Evolutionary conservation across 495 filamentous ascomycete genomes (phyloP).

Genomic region (Mytilinidion resinicola): DNA sequence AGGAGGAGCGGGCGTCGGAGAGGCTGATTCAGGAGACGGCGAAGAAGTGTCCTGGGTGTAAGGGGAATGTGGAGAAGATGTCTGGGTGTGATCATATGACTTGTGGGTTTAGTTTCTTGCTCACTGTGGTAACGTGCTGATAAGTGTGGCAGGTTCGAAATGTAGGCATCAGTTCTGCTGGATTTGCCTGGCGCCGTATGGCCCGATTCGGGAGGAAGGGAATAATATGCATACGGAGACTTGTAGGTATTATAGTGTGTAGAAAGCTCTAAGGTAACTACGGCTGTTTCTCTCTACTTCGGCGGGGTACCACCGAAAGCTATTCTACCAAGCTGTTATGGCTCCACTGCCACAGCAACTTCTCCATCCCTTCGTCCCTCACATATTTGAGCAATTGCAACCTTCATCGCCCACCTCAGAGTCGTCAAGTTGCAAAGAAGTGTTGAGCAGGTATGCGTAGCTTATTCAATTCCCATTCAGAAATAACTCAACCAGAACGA

Average conservation of each 20-base stretch:
- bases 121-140: neutral
- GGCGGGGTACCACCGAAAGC: too few relatives aligned
- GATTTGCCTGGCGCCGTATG: constrained; percentile 26
- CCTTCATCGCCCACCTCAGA: too few relatives aligned
- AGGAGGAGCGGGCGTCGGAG: constrained; percentile 25
- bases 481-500: too few relatives aligned
- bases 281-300: too few relatives aligned
- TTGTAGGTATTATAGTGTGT: constrained; percentile 4
- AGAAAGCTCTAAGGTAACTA: too few relatives aligned
- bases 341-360: too few relatives aligned
- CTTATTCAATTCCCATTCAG: too few relatives aligned
- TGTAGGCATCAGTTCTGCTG: constrained; percentile 35
- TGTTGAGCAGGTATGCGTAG: too few relatives aligned
- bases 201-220: constrained; percentile 10
- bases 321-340: too few relatives aligned
- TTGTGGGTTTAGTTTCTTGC: constrained; percentile 19
- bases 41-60: constrained; percentile 35
- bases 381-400: too few relatives aligned
- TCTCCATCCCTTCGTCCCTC: too few relatives aligned
- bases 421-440: too few relatives aligned
- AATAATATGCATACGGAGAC: constrained; percentile 5
- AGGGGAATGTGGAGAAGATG: constrained; percentile 34
- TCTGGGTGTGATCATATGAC: constrained; percentile 37
- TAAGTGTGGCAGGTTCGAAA: constrained; percentile 16
- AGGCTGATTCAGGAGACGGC: constrained; percentile 22